phyloP scores from a whole-genome alignment of 305 asterid genomes.

The Withania somnifera region DNA sequence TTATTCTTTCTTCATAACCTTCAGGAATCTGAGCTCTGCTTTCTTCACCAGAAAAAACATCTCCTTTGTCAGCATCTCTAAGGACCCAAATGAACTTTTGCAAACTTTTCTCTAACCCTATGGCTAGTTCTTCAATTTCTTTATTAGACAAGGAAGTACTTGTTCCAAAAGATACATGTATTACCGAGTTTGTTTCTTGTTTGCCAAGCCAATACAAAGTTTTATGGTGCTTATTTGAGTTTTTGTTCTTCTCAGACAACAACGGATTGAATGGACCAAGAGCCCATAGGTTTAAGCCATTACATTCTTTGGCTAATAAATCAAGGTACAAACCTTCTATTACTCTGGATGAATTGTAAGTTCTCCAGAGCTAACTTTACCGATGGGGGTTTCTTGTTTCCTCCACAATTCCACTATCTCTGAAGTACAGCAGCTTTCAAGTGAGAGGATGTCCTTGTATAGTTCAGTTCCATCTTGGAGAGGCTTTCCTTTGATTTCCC shows the following conservation, averaged over 20 bases:
- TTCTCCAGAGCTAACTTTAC: constrained; percentile 13
- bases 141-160: constrained; percentile 29
- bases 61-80: constrained; percentile 48
- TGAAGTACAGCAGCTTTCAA: constrained; percentile 17
- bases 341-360: constrained; percentile 22
- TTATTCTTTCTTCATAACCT: constrained; percentile 41
- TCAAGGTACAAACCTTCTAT: constrained; percentile 27
- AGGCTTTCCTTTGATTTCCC: constrained; percentile 17
- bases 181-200: constrained; percentile 27
- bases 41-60: not conserved
- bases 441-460: constrained; percentile 9
- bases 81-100: constrained; percentile 51
- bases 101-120: constrained; percentile 38
- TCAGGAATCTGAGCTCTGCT: constrained; percentile 13
- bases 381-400: not conserved
- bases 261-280: constrained; percentile 38
- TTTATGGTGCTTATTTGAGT: constrained; percentile 1
- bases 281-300: constrained; percentile 16
- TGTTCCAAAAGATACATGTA: constrained; percentile 52
- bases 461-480: constrained; percentile 2
- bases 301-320: not conserved
- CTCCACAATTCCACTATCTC: constrained; percentile 16
- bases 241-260: not conserved
- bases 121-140: constrained; percentile 42
- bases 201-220: constrained; percentile 42